Conservation (phyloP, 305 asterid species). For the Fraxinus xanthoxyloides region DNA sequence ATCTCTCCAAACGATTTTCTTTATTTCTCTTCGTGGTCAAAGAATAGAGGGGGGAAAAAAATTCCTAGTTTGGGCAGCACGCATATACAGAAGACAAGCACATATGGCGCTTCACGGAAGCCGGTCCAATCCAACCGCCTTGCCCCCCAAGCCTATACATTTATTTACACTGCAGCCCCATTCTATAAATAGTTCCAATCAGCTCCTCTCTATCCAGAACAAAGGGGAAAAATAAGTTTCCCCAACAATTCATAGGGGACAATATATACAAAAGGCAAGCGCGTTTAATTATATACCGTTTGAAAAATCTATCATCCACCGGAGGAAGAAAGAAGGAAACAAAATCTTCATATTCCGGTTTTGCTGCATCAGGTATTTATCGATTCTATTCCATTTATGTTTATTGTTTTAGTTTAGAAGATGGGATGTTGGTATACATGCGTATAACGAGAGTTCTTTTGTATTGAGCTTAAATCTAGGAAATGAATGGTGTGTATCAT, state of each 20-base stretch:
- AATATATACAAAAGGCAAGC: background rate
- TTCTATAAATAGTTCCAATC: background rate
- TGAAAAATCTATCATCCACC: background rate
- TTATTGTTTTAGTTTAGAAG: background rate
- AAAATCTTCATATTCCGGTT: background rate
- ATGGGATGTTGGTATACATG: background rate
- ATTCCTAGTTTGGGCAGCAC: background rate
- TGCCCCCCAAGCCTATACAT: background rate
- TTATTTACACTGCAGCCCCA: background rate
- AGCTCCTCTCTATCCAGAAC: background rate
- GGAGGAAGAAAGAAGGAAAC: background rate
- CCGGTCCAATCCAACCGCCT: background rate
- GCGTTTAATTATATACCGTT: background rate
- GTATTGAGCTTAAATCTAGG: background rate
- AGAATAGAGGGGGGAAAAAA: background rate
- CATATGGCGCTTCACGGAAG: background rate
- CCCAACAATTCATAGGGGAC: background rate
- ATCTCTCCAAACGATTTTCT: too few species aligned
- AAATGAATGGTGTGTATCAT: slow-evolving; percentile 2
- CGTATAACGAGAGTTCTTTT: background rate
- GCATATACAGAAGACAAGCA: background rate
- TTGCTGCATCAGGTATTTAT: background rate
- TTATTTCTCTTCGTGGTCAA: background rate
- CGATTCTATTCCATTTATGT: background rate
- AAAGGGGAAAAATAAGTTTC: background rate